phyloP scores from a whole-genome alignment of 2,329 filamentous ascomycete species.

The Pseudogymnoascus sp. region DNA sequence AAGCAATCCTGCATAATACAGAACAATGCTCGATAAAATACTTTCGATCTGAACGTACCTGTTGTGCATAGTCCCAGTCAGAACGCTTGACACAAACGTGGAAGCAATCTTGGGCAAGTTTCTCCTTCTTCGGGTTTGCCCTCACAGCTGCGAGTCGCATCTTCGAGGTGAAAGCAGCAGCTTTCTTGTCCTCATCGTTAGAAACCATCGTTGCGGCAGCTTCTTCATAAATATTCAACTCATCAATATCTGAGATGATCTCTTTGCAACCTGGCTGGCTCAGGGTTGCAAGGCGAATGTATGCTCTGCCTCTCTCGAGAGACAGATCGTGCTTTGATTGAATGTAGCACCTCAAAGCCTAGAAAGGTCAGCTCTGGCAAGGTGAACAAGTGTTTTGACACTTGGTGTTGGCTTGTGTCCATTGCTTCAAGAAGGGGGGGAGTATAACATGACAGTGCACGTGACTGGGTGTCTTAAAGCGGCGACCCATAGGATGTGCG shows the following conservation, averaged over 20 bases:
- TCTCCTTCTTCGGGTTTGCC: conserved; percentile 24
- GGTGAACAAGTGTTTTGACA: neutral
- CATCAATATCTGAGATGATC: conserved; percentile 22
- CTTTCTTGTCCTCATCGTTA: conserved; percentile 19
- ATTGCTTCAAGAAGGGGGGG: neutral
- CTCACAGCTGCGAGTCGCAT: conserved; percentile 26
- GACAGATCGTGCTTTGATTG: conserved; percentile 19
- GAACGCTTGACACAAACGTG: conserved; percentile 24
- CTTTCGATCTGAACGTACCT: conserved; percentile 16
- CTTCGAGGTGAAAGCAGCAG: conserved; percentile 22
- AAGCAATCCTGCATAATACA: neutral
- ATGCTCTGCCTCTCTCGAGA: conserved; percentile 23
- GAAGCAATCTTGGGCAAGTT: conserved; percentile 23
- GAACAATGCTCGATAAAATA: neutral
- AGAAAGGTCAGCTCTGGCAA: neutral
- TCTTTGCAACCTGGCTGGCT: conserved; percentile 15
- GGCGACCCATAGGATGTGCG: neutral
- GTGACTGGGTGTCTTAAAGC: conserved; percentile 6
- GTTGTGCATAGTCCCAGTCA: conserved; percentile 28
- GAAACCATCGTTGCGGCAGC: conserved; percentile 20
- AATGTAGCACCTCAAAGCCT: conserved; percentile 28
- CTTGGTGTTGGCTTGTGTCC: neutral
- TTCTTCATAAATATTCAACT: conserved; percentile 25
- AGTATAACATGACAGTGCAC: neutral
- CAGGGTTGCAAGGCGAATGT: conserved; percentile 23